phyloP scores from a whole-genome alignment of 768 basidiomycete genomes.

The Mycena olivaceomarginata region DNA sequence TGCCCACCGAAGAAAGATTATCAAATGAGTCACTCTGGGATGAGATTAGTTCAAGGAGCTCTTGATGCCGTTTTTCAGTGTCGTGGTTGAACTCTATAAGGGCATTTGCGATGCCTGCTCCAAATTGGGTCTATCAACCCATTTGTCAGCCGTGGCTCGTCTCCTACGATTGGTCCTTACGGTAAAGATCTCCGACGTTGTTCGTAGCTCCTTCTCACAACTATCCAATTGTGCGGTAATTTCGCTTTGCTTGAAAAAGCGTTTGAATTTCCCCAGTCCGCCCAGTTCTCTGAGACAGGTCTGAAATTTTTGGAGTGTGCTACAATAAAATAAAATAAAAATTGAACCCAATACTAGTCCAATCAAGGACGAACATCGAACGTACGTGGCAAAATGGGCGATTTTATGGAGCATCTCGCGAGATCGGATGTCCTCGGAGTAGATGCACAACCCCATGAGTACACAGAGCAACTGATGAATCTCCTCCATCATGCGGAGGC shows the following conservation, averaged over 20 bases:
- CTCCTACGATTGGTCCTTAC: neutral
- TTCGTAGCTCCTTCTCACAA: neutral
- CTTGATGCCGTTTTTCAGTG: slow-evolving; percentile 13
- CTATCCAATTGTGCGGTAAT: neutral
- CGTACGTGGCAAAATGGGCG: neutral
- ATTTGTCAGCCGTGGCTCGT: no score
- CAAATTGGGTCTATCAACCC: neutral
- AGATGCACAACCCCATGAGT: neutral
- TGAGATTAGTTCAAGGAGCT: slow-evolving; percentile 25
- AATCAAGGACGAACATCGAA: neutral
- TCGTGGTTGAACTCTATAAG: neutral
- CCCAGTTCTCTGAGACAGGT: neutral
- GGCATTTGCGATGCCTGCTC: neutral
- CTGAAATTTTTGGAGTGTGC: slow-evolving; percentile 7
- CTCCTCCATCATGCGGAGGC: neutral
- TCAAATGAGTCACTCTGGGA: slow-evolving; percentile 7
- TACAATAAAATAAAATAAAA: neutral
- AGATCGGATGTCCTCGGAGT: slow-evolving; percentile 6
- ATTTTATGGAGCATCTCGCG: slow-evolving; percentile 9
- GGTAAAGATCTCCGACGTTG: neutral
- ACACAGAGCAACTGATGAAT: no score
- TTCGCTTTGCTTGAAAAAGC: slow-evolving; percentile 22
- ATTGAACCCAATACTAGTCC: neutral
- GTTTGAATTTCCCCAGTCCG: neutral
- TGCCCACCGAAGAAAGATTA: slow-evolving; percentile 2